A percentile compares a stretch with the other conserved stretches of the same genome.
Evolutionary conservation across 306 rosid species (phyloP).

Genomic region (Malus asiatica): DNA sequence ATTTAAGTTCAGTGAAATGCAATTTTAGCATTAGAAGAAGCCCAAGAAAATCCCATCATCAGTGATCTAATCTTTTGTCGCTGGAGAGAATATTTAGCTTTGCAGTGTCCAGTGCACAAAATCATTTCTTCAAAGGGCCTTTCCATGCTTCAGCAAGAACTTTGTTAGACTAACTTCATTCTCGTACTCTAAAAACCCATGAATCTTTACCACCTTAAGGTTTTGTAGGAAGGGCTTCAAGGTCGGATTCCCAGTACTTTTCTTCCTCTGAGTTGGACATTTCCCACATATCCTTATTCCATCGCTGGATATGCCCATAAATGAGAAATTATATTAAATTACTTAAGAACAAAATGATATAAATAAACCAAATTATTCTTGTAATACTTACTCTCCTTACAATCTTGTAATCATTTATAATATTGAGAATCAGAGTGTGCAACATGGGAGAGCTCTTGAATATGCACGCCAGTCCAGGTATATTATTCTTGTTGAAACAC

Average conservation of each 20-base stretch:
- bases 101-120: conserved; percentile 31
- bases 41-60: conserved; percentile 72
- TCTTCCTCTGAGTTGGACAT: conserved; percentile 48
- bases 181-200: conserved; percentile 60
- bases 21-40: conserved; percentile 67
- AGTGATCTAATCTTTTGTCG: conserved; percentile 65
- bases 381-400: conserved; percentile 53
- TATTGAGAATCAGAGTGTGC: conserved; percentile 46
- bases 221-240: conserved; percentile 49
- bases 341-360: neutral
- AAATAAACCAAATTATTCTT: neutral
- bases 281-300: conserved; percentile 57
- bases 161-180: conserved; percentile 67
- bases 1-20: conserved; percentile 28
- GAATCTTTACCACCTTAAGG: conserved; percentile 57
- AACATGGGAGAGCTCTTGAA: conserved; percentile 56
- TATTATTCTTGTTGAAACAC: conserved; percentile 49
- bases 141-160: conserved; percentile 71
- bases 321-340: neutral
- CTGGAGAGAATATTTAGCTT: conserved; percentile 43
- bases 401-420: conserved; percentile 31
- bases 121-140: conserved; percentile 54
- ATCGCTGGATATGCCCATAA: conserved; percentile 25
- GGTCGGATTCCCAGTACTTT: conserved; percentile 63
- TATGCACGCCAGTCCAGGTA: conserved; percentile 51